These are phyloP conservation scores for Pharnaceum exiguum DNA, from an alignment of 148 eudicot species.

Conservation along the genomic window DNA sequence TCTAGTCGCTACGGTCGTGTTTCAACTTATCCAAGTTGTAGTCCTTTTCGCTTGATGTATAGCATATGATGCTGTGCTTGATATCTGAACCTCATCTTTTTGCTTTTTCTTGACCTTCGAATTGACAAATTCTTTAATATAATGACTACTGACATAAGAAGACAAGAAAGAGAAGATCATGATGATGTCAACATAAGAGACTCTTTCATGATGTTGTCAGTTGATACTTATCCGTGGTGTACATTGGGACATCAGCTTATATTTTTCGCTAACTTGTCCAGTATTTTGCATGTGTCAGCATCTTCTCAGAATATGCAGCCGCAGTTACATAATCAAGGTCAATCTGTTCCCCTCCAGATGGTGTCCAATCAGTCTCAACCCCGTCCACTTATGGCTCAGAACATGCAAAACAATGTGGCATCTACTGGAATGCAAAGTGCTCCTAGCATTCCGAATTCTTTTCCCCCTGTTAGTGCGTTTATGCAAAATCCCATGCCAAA, in stretches of 20 bases:
- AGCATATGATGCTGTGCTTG: too few species aligned
- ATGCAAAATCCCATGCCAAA: constrained; percentile 56
- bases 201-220: too few species aligned
- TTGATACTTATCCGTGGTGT: not conserved
- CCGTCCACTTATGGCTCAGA: constrained; percentile 63
- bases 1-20: too few species aligned
- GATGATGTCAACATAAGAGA: too few species aligned
- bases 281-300: constrained; percentile 18
- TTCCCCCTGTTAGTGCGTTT: constrained; percentile 53
- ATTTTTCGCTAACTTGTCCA: constrained; percentile 6
- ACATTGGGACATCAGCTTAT: not conserved
- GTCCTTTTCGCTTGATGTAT: too few species aligned
- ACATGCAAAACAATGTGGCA: constrained; percentile 50
- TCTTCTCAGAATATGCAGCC: constrained; percentile 58
- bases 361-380: constrained; percentile 53
- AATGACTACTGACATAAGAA: too few species aligned
- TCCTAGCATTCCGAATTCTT: constrained; percentile 50
- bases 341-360: constrained; percentile 58
- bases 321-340: constrained; percentile 67
- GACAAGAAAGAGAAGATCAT: too few species aligned
- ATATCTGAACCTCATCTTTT: too few species aligned
- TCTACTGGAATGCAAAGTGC: constrained; percentile 56
- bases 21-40: too few species aligned
- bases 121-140: too few species aligned
- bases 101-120: too few species aligned